Evolutionary conservation across 2,329 filamentous ascomycete genomes (phyloP).

Genomic region (Ophiostoma triangulosporum): DNA sequence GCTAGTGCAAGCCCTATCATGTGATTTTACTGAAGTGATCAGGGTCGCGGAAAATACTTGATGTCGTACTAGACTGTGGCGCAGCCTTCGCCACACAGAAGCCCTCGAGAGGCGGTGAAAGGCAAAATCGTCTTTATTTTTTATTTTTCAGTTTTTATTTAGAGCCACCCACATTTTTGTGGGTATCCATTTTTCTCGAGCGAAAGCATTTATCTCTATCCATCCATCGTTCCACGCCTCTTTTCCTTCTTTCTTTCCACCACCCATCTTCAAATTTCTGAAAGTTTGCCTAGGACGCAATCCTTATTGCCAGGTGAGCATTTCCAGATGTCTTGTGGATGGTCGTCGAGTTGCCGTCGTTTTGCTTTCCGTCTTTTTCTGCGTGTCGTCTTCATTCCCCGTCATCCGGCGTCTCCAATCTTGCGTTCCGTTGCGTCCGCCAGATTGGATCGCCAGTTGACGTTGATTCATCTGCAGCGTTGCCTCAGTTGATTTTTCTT

Average conservation of each 20-base stretch:
- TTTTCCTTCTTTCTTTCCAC: constrained; percentile 2
- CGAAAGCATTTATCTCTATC: not conserved
- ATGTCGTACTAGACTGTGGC: not conserved
- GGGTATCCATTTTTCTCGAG: not conserved
- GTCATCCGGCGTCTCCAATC: not conserved
- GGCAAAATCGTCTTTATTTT: not conserved
- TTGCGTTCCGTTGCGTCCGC: not conserved
- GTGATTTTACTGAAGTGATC: not conserved
- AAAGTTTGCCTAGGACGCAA: constrained; percentile 19
- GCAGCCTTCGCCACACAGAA: not conserved
- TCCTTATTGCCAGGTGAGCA: constrained; percentile 18
- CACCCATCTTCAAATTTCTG: constrained; percentile 13
- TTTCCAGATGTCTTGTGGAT: constrained; percentile 11
- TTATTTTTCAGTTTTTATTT: not conserved
- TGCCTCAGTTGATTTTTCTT: not conserved
- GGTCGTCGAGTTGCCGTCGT: constrained; percentile 16
- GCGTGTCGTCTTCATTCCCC: not conserved
- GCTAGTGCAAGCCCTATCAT: not conserved
- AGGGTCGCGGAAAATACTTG: not conserved
- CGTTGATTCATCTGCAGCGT: not conserved
- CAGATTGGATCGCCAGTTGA: not conserved
- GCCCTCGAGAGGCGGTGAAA: not conserved
- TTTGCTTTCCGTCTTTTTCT: constrained; percentile 14
- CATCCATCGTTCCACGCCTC: not conserved
- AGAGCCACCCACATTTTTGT: not conserved